phyloP scores from a whole-genome alignment of 1,284 basidiomycete species.

The Heliocybe sulcata region DNA sequence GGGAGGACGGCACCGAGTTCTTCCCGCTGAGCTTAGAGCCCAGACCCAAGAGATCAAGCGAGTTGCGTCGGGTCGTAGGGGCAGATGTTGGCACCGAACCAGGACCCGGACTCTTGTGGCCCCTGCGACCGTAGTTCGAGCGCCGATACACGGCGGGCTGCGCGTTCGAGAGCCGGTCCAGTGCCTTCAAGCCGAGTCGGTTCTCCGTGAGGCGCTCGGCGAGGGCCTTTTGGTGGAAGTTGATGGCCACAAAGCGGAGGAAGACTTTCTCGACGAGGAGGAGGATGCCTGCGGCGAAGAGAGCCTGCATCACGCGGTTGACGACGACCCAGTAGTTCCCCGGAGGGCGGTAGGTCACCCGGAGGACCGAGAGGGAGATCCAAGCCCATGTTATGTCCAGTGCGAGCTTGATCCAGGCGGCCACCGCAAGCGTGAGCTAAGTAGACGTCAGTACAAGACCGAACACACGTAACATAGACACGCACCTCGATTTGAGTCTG shows the following conservation, averaged over 20 bases:
- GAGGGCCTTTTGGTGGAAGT: constrained; percentile 68
- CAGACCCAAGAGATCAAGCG: constrained; percentile 21
- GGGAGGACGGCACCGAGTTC: constrained; percentile 8
- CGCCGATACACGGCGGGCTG: constrained; percentile 31
- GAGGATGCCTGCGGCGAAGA: constrained; percentile 58
- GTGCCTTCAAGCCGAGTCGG: constrained; percentile 55
- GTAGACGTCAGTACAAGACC: constrained; percentile 6
- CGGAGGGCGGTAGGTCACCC: constrained; percentile 47
- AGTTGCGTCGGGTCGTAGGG: constrained; percentile 17
- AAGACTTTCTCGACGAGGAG: constrained; percentile 66
- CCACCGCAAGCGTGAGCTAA: constrained; percentile 64
- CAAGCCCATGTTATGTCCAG: constrained; percentile 64
- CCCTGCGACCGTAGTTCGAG: constrained; percentile 25
- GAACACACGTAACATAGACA: constrained; percentile 4
- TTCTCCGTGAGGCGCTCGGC: constrained; percentile 69
- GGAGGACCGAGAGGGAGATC: constrained; percentile 60
- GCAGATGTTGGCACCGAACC: neutral
- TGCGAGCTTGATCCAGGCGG: constrained; percentile 60
- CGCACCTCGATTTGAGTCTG: constrained; percentile 60
- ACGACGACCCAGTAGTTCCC: constrained; percentile 61
- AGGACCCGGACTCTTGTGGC: constrained; percentile 17
- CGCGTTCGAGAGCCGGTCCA: constrained; percentile 64
- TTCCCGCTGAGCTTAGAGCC: constrained; percentile 11
- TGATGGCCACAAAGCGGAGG: constrained; percentile 70
- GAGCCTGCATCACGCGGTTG: constrained; percentile 63